A percentile compares a stretch with the other conserved stretches of the same genome.
phyloP scores from a whole-genome alignment of 1,139 yeast genomes.

The Eremothecium coryli region DNA sequence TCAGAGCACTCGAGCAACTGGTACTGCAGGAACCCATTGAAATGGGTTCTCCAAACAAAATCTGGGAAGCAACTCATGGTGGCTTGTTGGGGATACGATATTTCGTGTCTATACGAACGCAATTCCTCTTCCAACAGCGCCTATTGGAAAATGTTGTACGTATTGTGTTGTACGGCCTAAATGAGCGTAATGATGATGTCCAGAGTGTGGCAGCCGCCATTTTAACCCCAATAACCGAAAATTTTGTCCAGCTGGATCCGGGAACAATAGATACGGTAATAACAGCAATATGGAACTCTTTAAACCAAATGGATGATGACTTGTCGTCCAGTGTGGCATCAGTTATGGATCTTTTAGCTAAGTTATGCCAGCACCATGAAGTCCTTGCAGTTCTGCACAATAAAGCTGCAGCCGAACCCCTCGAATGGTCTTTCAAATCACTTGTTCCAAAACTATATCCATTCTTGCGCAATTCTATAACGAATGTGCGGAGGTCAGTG shows the following conservation, averaged over 20 bases:
- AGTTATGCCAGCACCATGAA: slow-evolving; percentile 70
- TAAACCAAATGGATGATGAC: slow-evolving; percentile 80
- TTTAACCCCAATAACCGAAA: slow-evolving; percentile 76
- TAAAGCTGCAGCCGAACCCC: slow-evolving; percentile 41
- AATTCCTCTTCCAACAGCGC: slow-evolving; percentile 51
- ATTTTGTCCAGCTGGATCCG: slow-evolving; percentile 61
- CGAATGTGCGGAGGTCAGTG: slow-evolving; percentile 85
- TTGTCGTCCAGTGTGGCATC: slow-evolving; percentile 91
- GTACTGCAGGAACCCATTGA: slow-evolving; percentile 57
- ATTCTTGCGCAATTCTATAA: slow-evolving; percentile 85
- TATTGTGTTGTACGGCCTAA: slow-evolving; percentile 81
- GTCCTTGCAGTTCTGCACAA: slow-evolving; percentile 63
- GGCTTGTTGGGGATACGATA: slow-evolving; percentile 92
- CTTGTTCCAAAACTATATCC: slow-evolving; percentile 91
- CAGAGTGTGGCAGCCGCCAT: slow-evolving; percentile 96
- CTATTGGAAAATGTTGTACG: slow-evolving; percentile 64
- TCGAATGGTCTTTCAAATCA: slow-evolving; percentile 51
- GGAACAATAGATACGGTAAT: slow-evolving; percentile 56
- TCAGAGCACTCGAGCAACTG: slow-evolving; percentile 55
- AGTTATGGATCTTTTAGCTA: slow-evolving; percentile 88
- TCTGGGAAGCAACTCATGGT: slow-evolving; percentile 98
- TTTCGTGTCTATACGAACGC: slow-evolving; percentile 83
- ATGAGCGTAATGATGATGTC: slow-evolving; percentile 87
- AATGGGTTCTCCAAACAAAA: slow-evolving; percentile 25
- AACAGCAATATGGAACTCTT: slow-evolving; percentile 78